Percentiles rank a stretch among this genome's conserved stretches.
Evolutionary conservation across 2,329 filamentous ascomycete species (phyloP).

Genomic region (Blumeria graminis): DNA sequence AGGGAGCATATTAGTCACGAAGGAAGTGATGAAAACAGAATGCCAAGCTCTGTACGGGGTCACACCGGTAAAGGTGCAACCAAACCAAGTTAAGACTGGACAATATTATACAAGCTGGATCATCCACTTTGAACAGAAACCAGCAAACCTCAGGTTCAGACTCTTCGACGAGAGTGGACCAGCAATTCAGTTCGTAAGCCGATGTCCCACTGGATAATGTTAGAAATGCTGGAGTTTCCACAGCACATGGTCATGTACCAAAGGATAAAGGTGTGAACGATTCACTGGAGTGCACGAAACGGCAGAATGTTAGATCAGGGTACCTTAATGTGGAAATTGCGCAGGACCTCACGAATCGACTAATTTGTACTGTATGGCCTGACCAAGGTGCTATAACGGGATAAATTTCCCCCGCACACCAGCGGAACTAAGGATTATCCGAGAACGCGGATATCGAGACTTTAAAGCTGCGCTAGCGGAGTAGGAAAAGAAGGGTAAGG

Average conservation of each 20-base stretch:
- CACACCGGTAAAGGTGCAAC: neutral
- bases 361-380: neutral
- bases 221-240: neutral
- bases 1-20: too few species aligned
- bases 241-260: neutral
- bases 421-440: neutral
- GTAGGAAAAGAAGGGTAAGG: neutral
- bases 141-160: neutral
- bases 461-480: neutral
- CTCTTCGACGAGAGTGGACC: neutral
- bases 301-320: too few species aligned
- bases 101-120: neutral
- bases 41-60: neutral
- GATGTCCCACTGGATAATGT: neutral
- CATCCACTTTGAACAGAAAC: neutral
- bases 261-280: neutral
- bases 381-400: neutral
- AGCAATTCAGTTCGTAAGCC: neutral
- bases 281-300: too few species aligned
- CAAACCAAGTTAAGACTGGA: neutral
- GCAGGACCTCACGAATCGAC: neutral
- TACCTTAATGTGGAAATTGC: neutral
- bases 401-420: neutral
- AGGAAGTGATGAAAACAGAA: too few species aligned
- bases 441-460: neutral